Base-by-base conservation (phyloP, 352 stramenopile genomes). In the Phytophthora pini region DNA sequence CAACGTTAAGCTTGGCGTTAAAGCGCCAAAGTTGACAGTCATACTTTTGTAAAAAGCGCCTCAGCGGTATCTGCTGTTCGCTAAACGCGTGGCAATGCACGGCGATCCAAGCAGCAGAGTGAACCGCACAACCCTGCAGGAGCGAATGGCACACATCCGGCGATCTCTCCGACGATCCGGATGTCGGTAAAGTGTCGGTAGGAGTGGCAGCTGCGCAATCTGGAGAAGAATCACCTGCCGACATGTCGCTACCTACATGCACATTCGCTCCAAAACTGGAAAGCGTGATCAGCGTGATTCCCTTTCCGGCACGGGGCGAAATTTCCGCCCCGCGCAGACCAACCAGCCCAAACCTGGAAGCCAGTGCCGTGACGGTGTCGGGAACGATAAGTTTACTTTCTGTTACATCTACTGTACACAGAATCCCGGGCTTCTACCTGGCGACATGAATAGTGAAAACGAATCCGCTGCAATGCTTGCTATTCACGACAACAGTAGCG, bases 101-200 rank as follows among this genome's bases (percentile, higher is more conserved):
- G 54, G 7, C 17, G 17, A 49, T 43, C 31, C 29, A 61, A 60
- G 34, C 44, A 56, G 24, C n/a, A 45, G 3, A 24, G 7, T 6
- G 7, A 6, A 1, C 29, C 29, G 27, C 27, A 7, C 36, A 10
- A 17, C 8, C 11, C 36, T 20, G 36, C 15, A 41, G 36, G 36
- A 41, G n/a, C 12, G 38, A 39, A 26, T 8, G n/a, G 17, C 41
- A 48, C 47, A 55, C 48, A 48, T 50, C 52, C n/a, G 40, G 41
- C 22, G 43, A 32, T 49, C 43, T 2, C 17, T 20, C 17, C 56
- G 56, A 38, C 46, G 56, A 57, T 64, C 56, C 36, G 20, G 17
- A 49, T 61, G 50, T 61, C 51, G 51, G 59, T 66, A 48, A 12
- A 61, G 2, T 56, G 59, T 67, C 60, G 60, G 60, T 68, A 68